Evolutionary conservation across 139 green algal genomes (phyloP), one percentile per base, ranked within the genome.

Genomic region (Chlamydomonas eustigma): DNA sequence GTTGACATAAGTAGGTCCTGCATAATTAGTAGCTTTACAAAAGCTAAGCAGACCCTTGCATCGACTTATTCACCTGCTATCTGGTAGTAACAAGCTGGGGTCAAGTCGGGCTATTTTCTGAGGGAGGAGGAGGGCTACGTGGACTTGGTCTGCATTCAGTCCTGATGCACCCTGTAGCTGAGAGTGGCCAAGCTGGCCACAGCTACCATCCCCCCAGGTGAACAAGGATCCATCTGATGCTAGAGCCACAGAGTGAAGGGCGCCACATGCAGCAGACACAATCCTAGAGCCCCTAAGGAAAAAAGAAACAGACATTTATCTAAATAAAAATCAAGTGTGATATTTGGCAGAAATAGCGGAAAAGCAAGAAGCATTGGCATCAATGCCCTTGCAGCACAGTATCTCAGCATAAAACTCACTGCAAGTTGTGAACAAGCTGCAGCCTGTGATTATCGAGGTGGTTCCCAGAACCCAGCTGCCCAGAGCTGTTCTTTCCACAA

Each of bases 211-310:
- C 25, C 90, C 90, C 91, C 91, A 97, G 0, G 88, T 91, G 80
- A 89, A 96, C 1, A 97, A 79, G 18, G 83, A 89, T 25, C 92
- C 92, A 66, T 94, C 88, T 32, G 81, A 80, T 0, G 87, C 88
- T 35, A 96, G 84, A 3, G 89, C 90, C 69, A 95, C 78, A 6
- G 86, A 92, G 77, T 97, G 92, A 1, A 75, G 52, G 0, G 71
- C 68, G 5, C 92, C 92, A 24, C 89, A 89, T 2, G 88, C 90
- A 0, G 83, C 86, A 0, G 78, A 88, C 18, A 91, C 83, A 2
- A 96, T 85, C 50, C 87, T 79, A 37, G 86, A 82, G 33, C 80
- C 73, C 38, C 83, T 84, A 72, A 28, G 44, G 44, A 58, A 58
- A 58, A 18, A 58, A 18, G 12, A 58, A 58, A 58, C 18, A 12